Percentiles rank a stretch among this genome's conserved stretches.
phyloP scores from a whole-genome alignment of 495 filamentous ascomycete species.

The Tuber microsphaerosporum region DNA sequence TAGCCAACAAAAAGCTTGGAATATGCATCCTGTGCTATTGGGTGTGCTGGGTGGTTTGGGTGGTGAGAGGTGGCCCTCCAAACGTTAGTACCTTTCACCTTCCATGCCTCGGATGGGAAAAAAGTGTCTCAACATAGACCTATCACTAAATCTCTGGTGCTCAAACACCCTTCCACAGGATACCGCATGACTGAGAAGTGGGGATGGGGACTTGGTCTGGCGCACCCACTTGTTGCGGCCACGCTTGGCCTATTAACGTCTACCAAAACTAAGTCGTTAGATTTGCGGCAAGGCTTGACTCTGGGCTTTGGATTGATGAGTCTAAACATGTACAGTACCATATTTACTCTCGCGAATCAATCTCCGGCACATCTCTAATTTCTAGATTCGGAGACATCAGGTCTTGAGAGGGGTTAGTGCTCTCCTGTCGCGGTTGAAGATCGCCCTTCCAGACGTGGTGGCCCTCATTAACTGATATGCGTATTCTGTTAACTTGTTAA shows the following conservation, averaged over 20 bases:
- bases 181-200: background rate
- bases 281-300: background rate
- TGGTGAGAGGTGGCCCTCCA: background rate
- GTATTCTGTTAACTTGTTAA: too few relatives aligned
- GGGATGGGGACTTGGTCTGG: background rate
- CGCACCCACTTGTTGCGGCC: background rate
- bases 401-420: too few relatives aligned
- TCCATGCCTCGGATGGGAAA: background rate
- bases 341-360: too few relatives aligned
- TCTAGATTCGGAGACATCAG: too few relatives aligned
- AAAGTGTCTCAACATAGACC: background rate
- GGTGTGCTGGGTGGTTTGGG: background rate
- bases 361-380: too few relatives aligned
- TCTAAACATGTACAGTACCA: background rate
- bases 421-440: too few relatives aligned
- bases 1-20: background rate
- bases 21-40: background rate
- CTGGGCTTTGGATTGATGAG: background rate
- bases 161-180: background rate
- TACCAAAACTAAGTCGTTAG: background rate
- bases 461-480: too few relatives aligned
- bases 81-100: background rate
- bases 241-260: background rate
- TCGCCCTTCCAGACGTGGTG: too few relatives aligned
- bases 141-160: background rate